Percentiles rank a stretch among this genome's conserved stretches.
Evolutionary conservation across 352 stramenopile species (phyloP).

Genomic region (Pythium oligandrum): DNA sequence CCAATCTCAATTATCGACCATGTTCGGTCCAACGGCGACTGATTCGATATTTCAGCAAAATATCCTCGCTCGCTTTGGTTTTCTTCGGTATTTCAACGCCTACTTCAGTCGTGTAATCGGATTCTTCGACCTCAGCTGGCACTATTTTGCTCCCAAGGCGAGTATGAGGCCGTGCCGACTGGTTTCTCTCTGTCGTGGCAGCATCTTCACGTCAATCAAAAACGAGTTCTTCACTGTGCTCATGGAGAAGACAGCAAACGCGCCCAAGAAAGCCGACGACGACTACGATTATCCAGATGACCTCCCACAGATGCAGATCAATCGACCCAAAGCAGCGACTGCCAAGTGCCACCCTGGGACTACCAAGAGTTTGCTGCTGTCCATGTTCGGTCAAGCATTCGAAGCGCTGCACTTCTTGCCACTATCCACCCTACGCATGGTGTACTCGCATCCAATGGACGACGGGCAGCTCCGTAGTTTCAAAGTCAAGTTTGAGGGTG

Average conservation of each 20-base stretch:
- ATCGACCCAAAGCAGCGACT: constrained; percentile 78
- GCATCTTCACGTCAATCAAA: constrained; percentile 78
- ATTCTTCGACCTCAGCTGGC: constrained; percentile 80
- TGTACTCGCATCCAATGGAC: constrained; percentile 91
- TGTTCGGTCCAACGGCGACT: constrained; percentile 5
- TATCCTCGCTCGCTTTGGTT: constrained; percentile 46
- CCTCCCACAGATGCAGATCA: constrained; percentile 77
- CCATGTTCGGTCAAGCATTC: constrained; percentile 83
- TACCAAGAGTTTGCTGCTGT: constrained; percentile 63
- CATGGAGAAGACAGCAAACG: constrained; percentile 72
- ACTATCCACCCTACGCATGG: constrained; percentile 70
- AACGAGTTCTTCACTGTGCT: constrained; percentile 66
- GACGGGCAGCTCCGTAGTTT: constrained; percentile 88
- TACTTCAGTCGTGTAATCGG: constrained; percentile 56
- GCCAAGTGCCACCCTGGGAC: constrained; percentile 67
- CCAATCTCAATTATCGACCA: neutral
- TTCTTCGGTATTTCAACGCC: constrained; percentile 74
- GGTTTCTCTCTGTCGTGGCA: constrained; percentile 55
- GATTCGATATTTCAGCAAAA: constrained; percentile 9
- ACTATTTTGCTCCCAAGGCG: constrained; percentile 46
- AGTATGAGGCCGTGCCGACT: constrained; percentile 34
- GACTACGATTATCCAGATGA: constrained; percentile 92
- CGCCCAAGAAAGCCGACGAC: constrained; percentile 78
- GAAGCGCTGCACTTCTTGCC: constrained; percentile 84
- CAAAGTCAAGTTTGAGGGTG: constrained; percentile 93